These are phyloP conservation scores for Globisporangium nagaii DNA, from an alignment of 352 stramenopile species.

Conservation along the genomic window DNA sequence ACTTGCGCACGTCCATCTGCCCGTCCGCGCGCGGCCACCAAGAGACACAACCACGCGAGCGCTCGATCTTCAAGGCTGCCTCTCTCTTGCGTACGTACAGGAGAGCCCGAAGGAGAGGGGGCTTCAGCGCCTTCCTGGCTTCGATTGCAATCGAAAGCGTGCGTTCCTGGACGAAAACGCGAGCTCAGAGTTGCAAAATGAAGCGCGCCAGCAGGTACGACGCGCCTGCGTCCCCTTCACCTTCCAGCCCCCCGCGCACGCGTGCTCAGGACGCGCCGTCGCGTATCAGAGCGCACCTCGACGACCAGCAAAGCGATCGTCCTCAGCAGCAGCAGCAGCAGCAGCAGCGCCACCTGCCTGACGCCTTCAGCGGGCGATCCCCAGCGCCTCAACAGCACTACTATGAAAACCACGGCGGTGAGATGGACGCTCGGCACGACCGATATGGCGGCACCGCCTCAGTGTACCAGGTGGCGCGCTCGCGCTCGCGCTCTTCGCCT, in stretches of 20 bases:
- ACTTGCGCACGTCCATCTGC: neutral
- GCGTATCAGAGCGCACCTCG: neutral
- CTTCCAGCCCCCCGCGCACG: no score
- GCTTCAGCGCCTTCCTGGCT: no score
- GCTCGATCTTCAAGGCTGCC: neutral
- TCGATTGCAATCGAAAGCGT: constrained; percentile 9
- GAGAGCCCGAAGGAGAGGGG: no score
- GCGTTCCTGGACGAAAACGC: neutral
- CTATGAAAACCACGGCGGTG: no score
- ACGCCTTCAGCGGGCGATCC: no score
- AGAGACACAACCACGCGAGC: neutral
- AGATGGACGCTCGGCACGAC: no score
- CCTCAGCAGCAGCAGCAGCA: neutral
- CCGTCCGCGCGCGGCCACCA: neutral
- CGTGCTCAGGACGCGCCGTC: no score
- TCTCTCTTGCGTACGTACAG: neutral
- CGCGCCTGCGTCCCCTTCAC: neutral
- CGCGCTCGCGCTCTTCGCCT: neutral
- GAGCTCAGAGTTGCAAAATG: neutral
- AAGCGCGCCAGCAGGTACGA: neutral
- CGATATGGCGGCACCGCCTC: neutral
- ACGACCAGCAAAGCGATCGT: neutral
- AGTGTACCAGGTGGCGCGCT: neutral
- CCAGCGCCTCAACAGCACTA: neutral
- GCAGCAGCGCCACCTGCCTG: no score